These are phyloP conservation scores for Backusella westeae DNA, from an alignment of 192 early-diverging fungal species.

Conservation along the genomic window DNA sequence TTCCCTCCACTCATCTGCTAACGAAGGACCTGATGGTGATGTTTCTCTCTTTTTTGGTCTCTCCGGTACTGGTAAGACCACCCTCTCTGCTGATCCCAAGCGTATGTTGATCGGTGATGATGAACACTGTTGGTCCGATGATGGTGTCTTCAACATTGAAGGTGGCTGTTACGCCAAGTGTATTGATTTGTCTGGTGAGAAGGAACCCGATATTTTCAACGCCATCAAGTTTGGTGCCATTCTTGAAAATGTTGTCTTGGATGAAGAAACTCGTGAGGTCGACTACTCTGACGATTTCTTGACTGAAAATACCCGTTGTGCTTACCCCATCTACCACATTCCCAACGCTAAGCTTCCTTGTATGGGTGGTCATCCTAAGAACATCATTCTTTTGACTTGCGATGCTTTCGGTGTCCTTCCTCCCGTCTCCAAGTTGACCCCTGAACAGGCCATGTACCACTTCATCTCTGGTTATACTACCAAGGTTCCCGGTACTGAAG, in stretches of 20 bases:
- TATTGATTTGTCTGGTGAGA: slow-evolving; percentile 92
- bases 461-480: slow-evolving; percentile 98
- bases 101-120: slow-evolving; percentile 97
- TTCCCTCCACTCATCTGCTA: slow-evolving; percentile 92
- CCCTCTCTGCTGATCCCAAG: slow-evolving; percentile 91
- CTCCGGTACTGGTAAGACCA: slow-evolving; percentile 98
- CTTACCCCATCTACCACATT: slow-evolving; percentile 95
- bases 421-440: slow-evolving; percentile 83
- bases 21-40: slow-evolving; percentile 86
- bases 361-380: slow-evolving; percentile 85
- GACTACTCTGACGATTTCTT: slow-evolving; percentile 78
- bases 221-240: slow-evolving; percentile 94
- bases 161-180: slow-evolving; percentile 99
- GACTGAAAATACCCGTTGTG: slow-evolving; percentile 96
- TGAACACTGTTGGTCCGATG: slow-evolving; percentile 99
- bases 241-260: slow-evolving; percentile 91
- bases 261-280: slow-evolving; percentile 68
- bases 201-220: slow-evolving; percentile 98
- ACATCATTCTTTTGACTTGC: slow-evolving; percentile 95
- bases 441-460: slow-evolving; percentile 93
- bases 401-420: slow-evolving; percentile 97
- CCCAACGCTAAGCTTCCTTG: slow-evolving; percentile 95
- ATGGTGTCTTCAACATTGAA: slow-evolving; percentile 98
- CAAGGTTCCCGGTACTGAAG: slow-evolving; percentile 97
- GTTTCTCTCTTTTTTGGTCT: slow-evolving; percentile 98